A percentile compares a stretch with the other conserved stretches of the same genome.
Evolutionary conservation across 805 yeast species (phyloP).

Genomic region (Candida germanica): DNA sequence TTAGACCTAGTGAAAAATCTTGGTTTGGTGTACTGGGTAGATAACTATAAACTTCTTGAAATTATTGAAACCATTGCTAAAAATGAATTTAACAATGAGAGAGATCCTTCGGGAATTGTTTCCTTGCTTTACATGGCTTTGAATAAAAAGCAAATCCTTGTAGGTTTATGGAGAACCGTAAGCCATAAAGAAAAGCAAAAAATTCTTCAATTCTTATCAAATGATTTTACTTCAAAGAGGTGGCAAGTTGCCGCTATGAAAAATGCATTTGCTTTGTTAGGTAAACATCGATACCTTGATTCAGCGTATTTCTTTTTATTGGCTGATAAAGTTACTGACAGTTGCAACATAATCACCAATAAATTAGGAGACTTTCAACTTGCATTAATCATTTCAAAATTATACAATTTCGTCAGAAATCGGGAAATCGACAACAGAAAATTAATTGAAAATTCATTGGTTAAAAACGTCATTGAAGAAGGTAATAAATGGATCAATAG

Average conservation of each 20-base stretch:
- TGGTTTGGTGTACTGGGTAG: constrained; percentile 72
- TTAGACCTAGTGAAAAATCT: constrained; percentile 62
- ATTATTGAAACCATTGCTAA: constrained; percentile 69
- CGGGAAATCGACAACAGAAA: constrained; percentile 31
- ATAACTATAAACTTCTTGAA: constrained; percentile 21
- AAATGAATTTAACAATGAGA: constrained; percentile 57
- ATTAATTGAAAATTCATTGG: constrained; percentile 42
- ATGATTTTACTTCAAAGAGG: constrained; percentile 70
- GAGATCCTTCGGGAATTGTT: constrained; percentile 70
- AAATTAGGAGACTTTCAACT: constrained; percentile 67
- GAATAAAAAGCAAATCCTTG: constrained; percentile 67
- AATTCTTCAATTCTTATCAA: constrained; percentile 70
- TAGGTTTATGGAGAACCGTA: constrained; percentile 79
- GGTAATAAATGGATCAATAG: constrained; percentile 81
- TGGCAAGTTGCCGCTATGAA: constrained; percentile 90
- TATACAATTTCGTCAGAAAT: constrained; percentile 41
- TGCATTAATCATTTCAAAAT: constrained; percentile 78
- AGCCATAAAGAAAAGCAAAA: constrained; percentile 81
- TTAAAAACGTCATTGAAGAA: constrained; percentile 55
- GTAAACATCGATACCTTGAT: constrained; percentile 82
- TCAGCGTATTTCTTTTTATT: constrained; percentile 87
- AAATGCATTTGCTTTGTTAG: constrained; percentile 85
- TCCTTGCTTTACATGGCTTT: constrained; percentile 77
- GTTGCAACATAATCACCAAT: constrained; percentile 67
- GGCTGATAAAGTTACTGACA: constrained; percentile 72